These are phyloP conservation scores for Cajanus cajan DNA, from an alignment of 306 rosid genomes.

Conservation along the genomic window DNA sequence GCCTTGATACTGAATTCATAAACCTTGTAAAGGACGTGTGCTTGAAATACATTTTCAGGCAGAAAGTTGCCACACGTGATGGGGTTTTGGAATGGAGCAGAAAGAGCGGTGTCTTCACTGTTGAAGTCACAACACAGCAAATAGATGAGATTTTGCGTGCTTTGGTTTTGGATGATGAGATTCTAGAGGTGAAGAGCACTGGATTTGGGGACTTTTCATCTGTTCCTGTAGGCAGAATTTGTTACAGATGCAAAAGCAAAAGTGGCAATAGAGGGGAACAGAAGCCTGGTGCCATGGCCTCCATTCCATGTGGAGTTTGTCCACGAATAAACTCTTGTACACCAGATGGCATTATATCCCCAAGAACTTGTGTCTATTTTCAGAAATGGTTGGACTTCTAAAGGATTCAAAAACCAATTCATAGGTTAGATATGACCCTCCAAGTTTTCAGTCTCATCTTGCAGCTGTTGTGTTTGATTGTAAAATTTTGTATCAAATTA, in stretches of 20 bases:
- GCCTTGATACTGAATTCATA: slow-evolving; percentile 50
- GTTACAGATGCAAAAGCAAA: slow-evolving; percentile 58
- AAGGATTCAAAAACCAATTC: slow-evolving; percentile 10
- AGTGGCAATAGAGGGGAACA: slow-evolving; percentile 46
- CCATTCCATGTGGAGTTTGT: slow-evolving; percentile 81
- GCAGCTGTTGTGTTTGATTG: background rate
- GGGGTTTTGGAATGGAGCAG: slow-evolving; percentile 39
- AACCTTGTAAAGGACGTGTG: slow-evolving; percentile 39
- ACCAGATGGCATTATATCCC: slow-evolving; percentile 66
- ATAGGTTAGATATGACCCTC: background rate
- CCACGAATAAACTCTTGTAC: slow-evolving; percentile 59
- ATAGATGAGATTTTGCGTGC: slow-evolving; percentile 53
- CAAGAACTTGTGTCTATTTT: slow-evolving; percentile 59
- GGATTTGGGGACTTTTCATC: slow-evolving; percentile 61
- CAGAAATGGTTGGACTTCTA: slow-evolving; percentile 72
- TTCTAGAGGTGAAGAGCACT: slow-evolving; percentile 58
- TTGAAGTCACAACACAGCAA: slow-evolving; percentile 43
- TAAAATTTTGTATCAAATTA: slow-evolving; percentile 1
- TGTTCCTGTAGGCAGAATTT: slow-evolving; percentile 54
- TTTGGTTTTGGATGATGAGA: slow-evolving; percentile 63
- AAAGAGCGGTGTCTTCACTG: slow-evolving; percentile 30
- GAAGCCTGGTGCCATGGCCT: slow-evolving; percentile 50
- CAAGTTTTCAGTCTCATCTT: background rate
- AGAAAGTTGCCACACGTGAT: slow-evolving; percentile 52
- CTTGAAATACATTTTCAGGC: slow-evolving; percentile 38